Conservation (phyloP, 129 eudicot species). For the Arctium lappa region DNA sequence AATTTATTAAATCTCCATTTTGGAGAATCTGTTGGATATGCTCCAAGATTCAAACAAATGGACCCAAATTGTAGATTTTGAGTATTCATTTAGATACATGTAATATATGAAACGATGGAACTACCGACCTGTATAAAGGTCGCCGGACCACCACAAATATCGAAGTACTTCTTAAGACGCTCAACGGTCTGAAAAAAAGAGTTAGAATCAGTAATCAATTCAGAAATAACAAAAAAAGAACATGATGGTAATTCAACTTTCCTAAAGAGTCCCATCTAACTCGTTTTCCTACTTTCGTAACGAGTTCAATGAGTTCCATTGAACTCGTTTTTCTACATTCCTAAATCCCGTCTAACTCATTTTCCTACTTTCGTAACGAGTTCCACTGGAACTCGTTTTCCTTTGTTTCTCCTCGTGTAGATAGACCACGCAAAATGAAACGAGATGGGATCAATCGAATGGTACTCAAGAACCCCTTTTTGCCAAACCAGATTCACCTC, state of each 20-base stretch:
- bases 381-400: neutral
- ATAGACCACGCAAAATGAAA: neutral
- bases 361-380: too few relatives aligned
- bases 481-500: too few relatives aligned
- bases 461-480: too few relatives aligned
- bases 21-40: neutral
- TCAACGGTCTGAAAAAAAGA: slow-evolving; percentile 51
- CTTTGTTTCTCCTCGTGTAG: neutral
- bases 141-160: slow-evolving; percentile 87
- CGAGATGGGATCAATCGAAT: neutral
- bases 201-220: neutral
- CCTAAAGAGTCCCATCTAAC: neutral
- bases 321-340: neutral
- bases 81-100: neutral
- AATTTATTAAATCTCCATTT: neutral
- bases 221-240: neutral
- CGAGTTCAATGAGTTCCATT: neutral
- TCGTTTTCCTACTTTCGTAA: too few relatives aligned
- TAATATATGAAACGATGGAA: neutral
- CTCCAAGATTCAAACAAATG: neutral
- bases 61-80: neutral
- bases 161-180: slow-evolving; percentile 79
- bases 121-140: slow-evolving; percentile 84
- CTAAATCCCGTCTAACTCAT: too few relatives aligned
- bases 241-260: neutral